These are phyloP conservation scores for Ballota nigra DNA, from an alignment of 257 asterid genomes.

Conservation along the genomic window DNA sequence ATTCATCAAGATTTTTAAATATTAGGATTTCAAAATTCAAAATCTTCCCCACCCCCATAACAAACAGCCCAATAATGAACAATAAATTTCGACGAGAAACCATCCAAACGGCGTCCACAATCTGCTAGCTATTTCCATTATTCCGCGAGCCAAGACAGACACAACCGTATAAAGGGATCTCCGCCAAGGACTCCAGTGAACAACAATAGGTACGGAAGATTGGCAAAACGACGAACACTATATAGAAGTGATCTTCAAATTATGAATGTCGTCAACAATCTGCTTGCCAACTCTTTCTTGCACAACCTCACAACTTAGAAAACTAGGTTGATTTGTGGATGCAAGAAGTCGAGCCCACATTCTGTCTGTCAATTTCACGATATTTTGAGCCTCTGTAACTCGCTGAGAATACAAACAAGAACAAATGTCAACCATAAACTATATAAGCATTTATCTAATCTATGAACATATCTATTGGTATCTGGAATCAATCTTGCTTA, in stretches of 20 bases:
- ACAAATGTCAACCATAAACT: neutral
- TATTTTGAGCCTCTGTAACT: conserved; percentile 70
- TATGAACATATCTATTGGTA: neutral
- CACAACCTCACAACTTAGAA: conserved; percentile 44
- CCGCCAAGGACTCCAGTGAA: no score
- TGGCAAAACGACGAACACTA: conserved; percentile 18
- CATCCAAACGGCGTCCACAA: neutral
- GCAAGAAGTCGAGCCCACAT: conserved; percentile 98
- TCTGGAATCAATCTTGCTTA: neutral
- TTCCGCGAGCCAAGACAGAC: neutral
- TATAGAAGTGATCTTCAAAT: conserved; percentile 50
- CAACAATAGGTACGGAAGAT: neutral
- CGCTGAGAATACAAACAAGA: conserved; percentile 48
- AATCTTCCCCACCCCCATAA: no score
- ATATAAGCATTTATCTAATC: neutral
- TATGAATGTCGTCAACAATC: conserved; percentile 46
- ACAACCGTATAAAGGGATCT: no score
- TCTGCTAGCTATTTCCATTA: neutral
- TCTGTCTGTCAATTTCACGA: conserved; percentile 74
- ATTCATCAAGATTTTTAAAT: no score
- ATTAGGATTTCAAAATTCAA: no score
- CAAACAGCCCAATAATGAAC: neutral
- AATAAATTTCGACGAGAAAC: neutral
- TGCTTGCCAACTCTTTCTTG: conserved; percentile 43
- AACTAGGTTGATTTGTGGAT: conserved; percentile 90